Conservation (phyloP, 805 yeast species). For the Hanseniaspora nectarophila region DNA sequence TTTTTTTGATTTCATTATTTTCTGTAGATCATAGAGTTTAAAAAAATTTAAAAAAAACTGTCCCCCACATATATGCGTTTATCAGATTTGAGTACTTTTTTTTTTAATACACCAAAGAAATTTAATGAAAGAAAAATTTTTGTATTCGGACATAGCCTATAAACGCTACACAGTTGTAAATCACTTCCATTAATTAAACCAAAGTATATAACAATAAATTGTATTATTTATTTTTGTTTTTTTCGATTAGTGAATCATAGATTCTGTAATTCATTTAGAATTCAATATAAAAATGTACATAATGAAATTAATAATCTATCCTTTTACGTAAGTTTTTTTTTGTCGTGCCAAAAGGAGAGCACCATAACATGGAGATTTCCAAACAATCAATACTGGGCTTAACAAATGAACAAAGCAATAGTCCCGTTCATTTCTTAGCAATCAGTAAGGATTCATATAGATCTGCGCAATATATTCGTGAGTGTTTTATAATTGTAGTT, state of each 20-base stretch:
- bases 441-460: not conserved
- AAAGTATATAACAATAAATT: too few species aligned
- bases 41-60: too few species aligned
- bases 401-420: not conserved
- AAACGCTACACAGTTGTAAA: not conserved
- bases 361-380: not conserved
- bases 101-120: too few species aligned
- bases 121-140: too few species aligned
- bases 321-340: constrained; percentile 7
- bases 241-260: constrained; percentile 13
- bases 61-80: too few species aligned
- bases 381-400: not conserved
- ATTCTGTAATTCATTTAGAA: not conserved
- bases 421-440: not conserved
- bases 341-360: constrained; percentile 12
- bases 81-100: too few species aligned
- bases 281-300: constrained; percentile 8
- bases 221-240: not conserved
- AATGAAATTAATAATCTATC: constrained; percentile 10
- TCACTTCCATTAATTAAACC: too few species aligned
- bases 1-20: too few species aligned
- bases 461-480: not conserved
- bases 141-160: too few species aligned
- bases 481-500: not conserved
- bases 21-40: too few species aligned